Percentiles rank a stretch among this genome's conserved stretches.
phyloP scores from a whole-genome alignment of 495 filamentous ascomycete species.

The Hypoxylon fragiforme region DNA sequence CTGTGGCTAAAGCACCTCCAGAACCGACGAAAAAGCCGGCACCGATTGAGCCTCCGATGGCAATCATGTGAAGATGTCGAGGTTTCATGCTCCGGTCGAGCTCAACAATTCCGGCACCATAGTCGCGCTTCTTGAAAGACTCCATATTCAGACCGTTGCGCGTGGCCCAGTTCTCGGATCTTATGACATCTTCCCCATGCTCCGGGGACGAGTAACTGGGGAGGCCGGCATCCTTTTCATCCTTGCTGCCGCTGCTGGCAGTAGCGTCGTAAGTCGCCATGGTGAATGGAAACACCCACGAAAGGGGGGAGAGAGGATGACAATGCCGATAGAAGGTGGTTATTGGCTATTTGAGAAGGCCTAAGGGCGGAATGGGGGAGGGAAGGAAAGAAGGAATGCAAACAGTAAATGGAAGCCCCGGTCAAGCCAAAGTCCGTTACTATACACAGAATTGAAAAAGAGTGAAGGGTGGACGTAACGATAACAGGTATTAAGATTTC shows the following conservation, averaged over 20 bases:
- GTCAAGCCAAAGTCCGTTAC: constrained; percentile 3
- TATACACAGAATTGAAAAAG: constrained; percentile 2
- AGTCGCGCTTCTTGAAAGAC: constrained; percentile 53
- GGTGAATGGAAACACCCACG: constrained; percentile 6
- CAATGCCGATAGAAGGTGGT: not conserved
- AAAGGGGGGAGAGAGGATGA: constrained; percentile 4
- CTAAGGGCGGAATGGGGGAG: not conserved
- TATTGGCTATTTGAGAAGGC: not conserved
- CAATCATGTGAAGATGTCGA: constrained; percentile 76
- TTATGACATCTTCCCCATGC: constrained; percentile 10
- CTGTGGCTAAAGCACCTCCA: constrained; percentile 48
- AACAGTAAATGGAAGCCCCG: constrained; percentile 1
- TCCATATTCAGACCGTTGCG: constrained; percentile 55
- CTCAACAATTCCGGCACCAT: constrained; percentile 41
- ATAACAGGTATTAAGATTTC: constrained; percentile 20
- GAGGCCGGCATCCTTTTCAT: constrained; percentile 34
- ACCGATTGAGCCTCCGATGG: constrained; percentile 72
- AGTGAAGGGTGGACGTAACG: constrained; percentile 9
- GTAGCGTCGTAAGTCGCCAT: constrained; percentile 41
- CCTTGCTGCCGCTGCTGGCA: constrained; percentile 32
- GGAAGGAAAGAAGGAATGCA: constrained; percentile 1
- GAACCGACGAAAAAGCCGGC: constrained; percentile 64
- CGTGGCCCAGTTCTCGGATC: constrained; percentile 48
- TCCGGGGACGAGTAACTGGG: constrained; percentile 24
- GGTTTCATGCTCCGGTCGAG: constrained; percentile 65